Evolutionary conservation across 495 filamentous ascomycete species (phyloP), one percentile per base, ranked within the genome.

Genomic region (Xylaria venustula): DNA sequence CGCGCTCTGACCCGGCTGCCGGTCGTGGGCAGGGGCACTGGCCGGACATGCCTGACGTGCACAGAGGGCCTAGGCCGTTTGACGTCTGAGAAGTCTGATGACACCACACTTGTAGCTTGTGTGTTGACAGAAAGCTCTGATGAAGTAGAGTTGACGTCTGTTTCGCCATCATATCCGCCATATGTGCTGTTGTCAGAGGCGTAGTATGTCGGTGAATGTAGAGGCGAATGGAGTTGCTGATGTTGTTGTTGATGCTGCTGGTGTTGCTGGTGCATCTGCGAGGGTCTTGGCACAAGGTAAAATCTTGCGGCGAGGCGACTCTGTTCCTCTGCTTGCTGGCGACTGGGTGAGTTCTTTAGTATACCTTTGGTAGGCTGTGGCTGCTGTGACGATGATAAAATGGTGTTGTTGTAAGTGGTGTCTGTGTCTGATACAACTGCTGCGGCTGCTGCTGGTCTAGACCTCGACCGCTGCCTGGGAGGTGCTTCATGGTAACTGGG

Each of bases 121-220:
- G 78, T 80, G 60, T 71, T 80, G 48, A 74, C 61, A 15, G 78
- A 80, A 26, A 79, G 67, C 28, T 77, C 73, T 0, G 78, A 80
- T 0, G 72, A 71, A 15, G 72, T 72, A 1, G 77, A 79, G 44
- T 76, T 68, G 20, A 77, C 77, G 60, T 78, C 78, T 17, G 75
- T 78, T 45, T 77, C 74, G 0, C 52, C 28, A 15, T 69, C 66
- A 55, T 55, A 64, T 23, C 61, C 66, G 42, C 19, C 5, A 23
- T 63, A 71, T 20, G 62, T 66, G 32, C 68, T 66, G 26, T 71
- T 66, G 26, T 71, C 69, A 7, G 69, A 71, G 22, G 52, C 36
- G 45, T 71, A 71, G 49, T 69, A 69, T 40, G 69, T 67, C 1
- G 69, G 69, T 32, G 69, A 71, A 3, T 54, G 67, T 34, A 62